Base-by-base conservation (phyloP, 306 rosid species). In the Psophocarpus tetragonolobus region DNA sequence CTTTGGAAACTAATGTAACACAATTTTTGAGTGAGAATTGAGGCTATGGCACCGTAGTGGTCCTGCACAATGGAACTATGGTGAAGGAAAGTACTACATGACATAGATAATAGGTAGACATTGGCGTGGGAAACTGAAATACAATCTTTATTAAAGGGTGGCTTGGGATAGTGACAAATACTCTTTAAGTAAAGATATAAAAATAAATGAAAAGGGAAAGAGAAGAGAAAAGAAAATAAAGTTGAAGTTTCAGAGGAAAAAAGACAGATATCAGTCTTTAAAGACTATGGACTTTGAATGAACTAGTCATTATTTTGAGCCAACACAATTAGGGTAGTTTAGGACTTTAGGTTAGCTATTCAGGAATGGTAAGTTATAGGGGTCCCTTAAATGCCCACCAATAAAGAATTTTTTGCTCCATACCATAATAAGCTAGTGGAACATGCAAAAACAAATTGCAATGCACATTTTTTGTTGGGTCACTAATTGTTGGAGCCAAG, bases 21-120 rank as follows among this genome's bases (percentile, higher is more conserved):
- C n/a, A n/a, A n/a, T n/a, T n/a, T n/a, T n/a, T n/a, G 60, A 17
- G 26, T 68, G 35, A 58, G 36, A 75, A 54, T 0, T 13, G 36
- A 4, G 35, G 48, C 20, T 17, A 26, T 58, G 73, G 58, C 9
- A 32, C 44, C 80, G 67, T 3, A 33, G 80, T 82, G 85, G 87
- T 82, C 91, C 83, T 76, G 24, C 5, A 62, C 39, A 50, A 39
- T 64, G 32, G 35, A 70, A 57, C 51, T 35, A 30, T 81, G 26
- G 3, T 18, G 15, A 51, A 68, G 50, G n/a, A 68, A 33, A 68
- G 71, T 10, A 44, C 71, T 8, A 35, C 29, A 62, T 62, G 53
- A 20, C 44, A 71, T 10, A 8, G 39, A 60, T 60, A 68, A 69
- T 44, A 47, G 60, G 10, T 45, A n/a, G 27, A 29, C 60, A 41